phyloP scores from a whole-genome alignment of 108 stramenopile species.

The Tribonema minus region DNA sequence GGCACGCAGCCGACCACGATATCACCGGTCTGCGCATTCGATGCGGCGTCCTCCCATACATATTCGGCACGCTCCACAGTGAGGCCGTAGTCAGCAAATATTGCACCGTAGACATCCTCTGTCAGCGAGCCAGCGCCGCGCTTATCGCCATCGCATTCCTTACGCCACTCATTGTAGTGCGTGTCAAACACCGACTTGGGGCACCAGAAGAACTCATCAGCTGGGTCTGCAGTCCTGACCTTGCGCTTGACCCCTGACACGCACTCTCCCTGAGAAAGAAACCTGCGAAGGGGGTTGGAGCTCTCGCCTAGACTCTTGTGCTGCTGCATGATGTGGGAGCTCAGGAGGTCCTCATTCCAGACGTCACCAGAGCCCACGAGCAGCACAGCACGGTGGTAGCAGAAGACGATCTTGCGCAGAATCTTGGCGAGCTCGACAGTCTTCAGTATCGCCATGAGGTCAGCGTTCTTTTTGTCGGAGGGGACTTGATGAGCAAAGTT shows the following conservation, averaged over 20 bases:
- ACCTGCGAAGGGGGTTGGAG: slow-evolving; percentile 1
- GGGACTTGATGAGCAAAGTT: neutral
- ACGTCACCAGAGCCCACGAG: neutral
- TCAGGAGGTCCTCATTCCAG: neutral
- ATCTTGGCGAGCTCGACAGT: neutral
- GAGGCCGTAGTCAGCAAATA: neutral
- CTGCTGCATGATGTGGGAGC: neutral
- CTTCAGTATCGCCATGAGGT: neutral
- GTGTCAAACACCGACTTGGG: neutral
- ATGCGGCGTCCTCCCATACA: neutral
- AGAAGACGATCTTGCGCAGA: slow-evolving; percentile 1
- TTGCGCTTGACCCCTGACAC: too few species aligned
- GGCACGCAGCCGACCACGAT: neutral
- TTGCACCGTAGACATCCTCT: neutral
- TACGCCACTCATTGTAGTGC: neutral
- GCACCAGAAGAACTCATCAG: neutral
- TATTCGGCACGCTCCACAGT: neutral
- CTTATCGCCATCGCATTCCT: too few species aligned
- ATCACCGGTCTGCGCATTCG: neutral
- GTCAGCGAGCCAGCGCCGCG: too few species aligned
- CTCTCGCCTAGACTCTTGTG: neutral
- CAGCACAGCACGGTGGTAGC: neutral
- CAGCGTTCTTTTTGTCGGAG: neutral
- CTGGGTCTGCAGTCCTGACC: too few species aligned
- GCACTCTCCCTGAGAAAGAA: too few species aligned